These are phyloP conservation scores for Solanum rostratum DNA, from an alignment of 257 asterid species.

Conservation along the genomic window DNA sequence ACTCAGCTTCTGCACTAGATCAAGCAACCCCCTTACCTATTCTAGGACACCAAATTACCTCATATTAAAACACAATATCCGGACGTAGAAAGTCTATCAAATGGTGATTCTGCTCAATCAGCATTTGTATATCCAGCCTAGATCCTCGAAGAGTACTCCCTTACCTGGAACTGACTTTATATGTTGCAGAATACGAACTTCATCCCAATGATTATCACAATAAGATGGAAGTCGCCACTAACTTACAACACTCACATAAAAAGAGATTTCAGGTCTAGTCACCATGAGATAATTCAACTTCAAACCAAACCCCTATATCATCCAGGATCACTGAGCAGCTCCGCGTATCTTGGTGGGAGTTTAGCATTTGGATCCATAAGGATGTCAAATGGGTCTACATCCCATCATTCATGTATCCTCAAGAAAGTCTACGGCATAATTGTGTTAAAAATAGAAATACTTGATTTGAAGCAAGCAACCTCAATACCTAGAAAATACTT, in stretches of 20 bases:
- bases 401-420: neutral
- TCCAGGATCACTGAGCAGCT: neutral
- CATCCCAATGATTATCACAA: neutral
- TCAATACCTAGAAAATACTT: neutral
- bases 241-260: neutral
- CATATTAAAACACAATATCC: neutral
- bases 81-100: neutral
- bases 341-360: neutral
- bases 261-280: neutral
- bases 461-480: neutral
- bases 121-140: neutral
- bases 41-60: neutral
- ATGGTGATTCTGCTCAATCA: neutral
- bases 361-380: neutral
- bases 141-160: neutral
- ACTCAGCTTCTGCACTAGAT: neutral
- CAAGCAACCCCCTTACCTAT: neutral
- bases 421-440: neutral
- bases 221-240: neutral
- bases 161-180: neutral
- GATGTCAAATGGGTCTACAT: neutral
- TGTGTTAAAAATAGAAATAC: neutral
- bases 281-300: neutral
- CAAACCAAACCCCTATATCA: neutral
- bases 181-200: neutral